Base-by-base conservation (phyloP, 2,329 filamentous ascomycete species). In the Ophiostoma novo-ulmi region DNA sequence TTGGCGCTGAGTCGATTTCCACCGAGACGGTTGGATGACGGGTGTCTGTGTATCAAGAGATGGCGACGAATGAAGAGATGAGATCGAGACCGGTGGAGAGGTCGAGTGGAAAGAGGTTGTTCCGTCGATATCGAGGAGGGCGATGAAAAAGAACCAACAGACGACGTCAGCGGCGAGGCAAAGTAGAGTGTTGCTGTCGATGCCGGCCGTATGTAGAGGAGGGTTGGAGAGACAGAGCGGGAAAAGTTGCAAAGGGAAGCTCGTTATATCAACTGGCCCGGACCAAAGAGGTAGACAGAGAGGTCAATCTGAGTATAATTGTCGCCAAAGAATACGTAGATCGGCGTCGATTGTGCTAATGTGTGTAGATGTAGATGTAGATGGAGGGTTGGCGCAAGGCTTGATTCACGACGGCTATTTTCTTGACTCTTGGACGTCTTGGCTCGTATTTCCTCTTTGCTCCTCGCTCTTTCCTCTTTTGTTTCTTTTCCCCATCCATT, bases 401-500 rank as follows among this genome's bases (percentile, higher is more conserved):
- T 58, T 58, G n/a, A 26, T 58, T 55, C 48, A 31, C 26, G 8
- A 22, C 22, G n/a, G n/a, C 52, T 58, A 22, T n/a, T n/a, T 38
- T 64, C 61, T n/a, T 38, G 26, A 35, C 61, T 35, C 31, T 35
- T 36, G 31, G n/a, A 63, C 55, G 55, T 64, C 35, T 64, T 64
- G 61, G 26, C 26, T 58, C 52, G 52, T 58, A 22, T 58, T 58
- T 14, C n/a, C 52, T 58, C 48, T 58, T 58, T 58, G 41, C 48
- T 55, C 48, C 8, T 26, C 44, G 10, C 52, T 31, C 64, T 36
- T 22, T 48, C n/a, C 52, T 58, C 52, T 26, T 58, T 58, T 22
- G 44, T 48, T 48, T 48, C 52, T 66, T 68, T 71, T 71, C 58
- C 69, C 55, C 17, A 7, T 48, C 44, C 20, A 20, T 48, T 11